Evolutionary conservation across 1,139 yeast species (phyloP), one percentile per base, ranked within the genome.

Genomic region (Kluyveromyces sp.): DNA sequence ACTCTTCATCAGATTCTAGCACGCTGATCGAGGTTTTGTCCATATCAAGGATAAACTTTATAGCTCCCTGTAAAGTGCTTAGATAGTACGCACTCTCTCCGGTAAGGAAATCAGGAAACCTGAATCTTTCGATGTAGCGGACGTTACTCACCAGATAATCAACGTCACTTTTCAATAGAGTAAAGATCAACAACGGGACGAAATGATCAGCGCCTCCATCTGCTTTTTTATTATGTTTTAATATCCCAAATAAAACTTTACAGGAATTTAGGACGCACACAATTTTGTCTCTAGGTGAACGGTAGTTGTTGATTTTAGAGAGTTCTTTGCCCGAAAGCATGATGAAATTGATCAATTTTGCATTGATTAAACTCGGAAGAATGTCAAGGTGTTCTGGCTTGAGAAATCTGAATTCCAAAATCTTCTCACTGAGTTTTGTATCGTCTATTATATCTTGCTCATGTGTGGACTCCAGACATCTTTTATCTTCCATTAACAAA

Each of bases 271-370:
- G 71, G 6, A 92, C 73, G 63, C 98, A 92, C 41, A 92, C 88
- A 52, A 89, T 82, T 61, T 94, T 94, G 60, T 94, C 98, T 47
- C 98, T 73, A 7, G 98, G 98, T 0, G 97, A 94, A 57, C 95
- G 77, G 63, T 84, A 94, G 47, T 78, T 75, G 63, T 86, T 85
- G 58, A 92, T 80, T 58, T 88, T 89, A 53, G 74, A 71, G 43
- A 94, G 71, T 63, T 94, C 90, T 4, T 65, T 73, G 1, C 81
- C 75, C 0, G 97, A 95, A 49, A 84, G 73, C 34, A 77, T 76
- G 43, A 87, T 72, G 60, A 89, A 88, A 42, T 79, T 74, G 33
- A 74, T 75, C 10, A 82, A 74, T 44, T 71, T 69, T 25, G 62
- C 58, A 30, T 70, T 56, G 37, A 77, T 66, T 32, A 64, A 58